Evolutionary conservation across 1,284 basidiomycete species (phyloP), one percentile per base, ranked within the genome.

Genomic region (Grifola frondosa): DNA sequence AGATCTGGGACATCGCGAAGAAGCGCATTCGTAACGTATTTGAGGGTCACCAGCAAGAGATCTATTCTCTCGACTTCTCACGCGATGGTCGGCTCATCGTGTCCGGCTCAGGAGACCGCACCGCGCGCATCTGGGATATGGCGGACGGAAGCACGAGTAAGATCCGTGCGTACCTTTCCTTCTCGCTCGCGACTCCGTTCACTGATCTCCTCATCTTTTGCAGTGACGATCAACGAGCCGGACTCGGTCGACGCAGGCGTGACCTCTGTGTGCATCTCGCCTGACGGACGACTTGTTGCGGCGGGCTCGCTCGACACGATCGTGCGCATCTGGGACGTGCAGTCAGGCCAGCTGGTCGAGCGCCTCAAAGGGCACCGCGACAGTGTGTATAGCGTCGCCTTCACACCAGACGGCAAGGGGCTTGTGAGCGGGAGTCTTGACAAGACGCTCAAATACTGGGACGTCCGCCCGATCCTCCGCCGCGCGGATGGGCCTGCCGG

Each of bases 31-130:
- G 78, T 42, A 80, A 78, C 53, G 68, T 85, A 10, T 88, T 92
- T 58, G 78, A 84, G 48, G 91, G 90, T 2, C 90, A 93, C 65
- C 80, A 82, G 62, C 87, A 89, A 61, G 90, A 93, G 64, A 91
- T 94, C 58, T 94, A 92, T 69, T 88, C 88, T 16, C 78, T 93
- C 54, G 87, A 89, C 60, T 92, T 89, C 63, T 86, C 85, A 5
- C 72, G 74, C 15, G 85, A 91, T 58, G 90, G 90, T 2, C 70
- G 80, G 16, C 75, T 87, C 56, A 81, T 92, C 52, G 86, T 90
- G 20, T 88, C 84, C 12, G 89, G 89, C 20, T 89, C 86, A 1
- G 89, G 89, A 11, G 90, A 93, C 70, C 84, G 84, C 66, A 89
- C 87, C 2, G 88, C 87, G 11, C 73, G 87, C 38, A 82, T 92